A percentile compares a stretch with the other conserved stretches of the same genome.
Conservation (phyloP, 306 rosid genomes). For the Potentilla sterilis region DNA sequence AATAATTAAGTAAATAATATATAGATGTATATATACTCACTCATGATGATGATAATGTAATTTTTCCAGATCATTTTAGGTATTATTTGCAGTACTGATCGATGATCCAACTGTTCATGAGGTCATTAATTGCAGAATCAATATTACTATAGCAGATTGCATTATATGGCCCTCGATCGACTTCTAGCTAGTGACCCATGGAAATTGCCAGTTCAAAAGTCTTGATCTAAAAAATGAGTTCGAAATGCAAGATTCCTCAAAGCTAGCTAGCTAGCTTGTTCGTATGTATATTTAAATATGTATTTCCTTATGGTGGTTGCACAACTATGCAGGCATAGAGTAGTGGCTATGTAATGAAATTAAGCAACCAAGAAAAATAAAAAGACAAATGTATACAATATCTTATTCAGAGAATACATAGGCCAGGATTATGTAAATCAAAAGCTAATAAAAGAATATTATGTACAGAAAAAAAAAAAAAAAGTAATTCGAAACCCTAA, state of each 20-base stretch:
- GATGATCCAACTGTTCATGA: conserved; percentile 18
- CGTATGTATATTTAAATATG: too few species aligned
- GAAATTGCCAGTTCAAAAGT: not conserved
- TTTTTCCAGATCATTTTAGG: conserved; percentile 16
- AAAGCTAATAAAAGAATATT: too few species aligned
- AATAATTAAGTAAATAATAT: conserved; percentile 13
- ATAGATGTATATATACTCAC: too few species aligned
- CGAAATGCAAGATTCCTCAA: not conserved
- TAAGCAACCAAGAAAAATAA: not conserved
- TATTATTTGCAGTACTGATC: conserved; percentile 3
- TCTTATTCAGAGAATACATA: too few species aligned
- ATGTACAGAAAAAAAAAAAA: too few species aligned
- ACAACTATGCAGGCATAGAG: not conserved
- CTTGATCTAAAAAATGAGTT: not conserved
- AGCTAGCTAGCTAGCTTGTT: not conserved
- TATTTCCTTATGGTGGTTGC: not conserved
- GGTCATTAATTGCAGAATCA: conserved; percentile 8
- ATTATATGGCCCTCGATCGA: not conserved
- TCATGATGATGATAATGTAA: conserved; percentile 28
- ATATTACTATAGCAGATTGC: not conserved
- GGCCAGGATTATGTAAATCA: too few species aligned
- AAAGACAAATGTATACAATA: not conserved
- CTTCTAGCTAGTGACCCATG: not conserved
- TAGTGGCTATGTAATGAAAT: too few species aligned
- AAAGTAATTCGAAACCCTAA: not conserved